Evolutionary conservation across 2,329 filamentous ascomycete species (phyloP), one percentile per base, ranked within the genome.

Genomic region (Phialophora chinensis): DNA sequence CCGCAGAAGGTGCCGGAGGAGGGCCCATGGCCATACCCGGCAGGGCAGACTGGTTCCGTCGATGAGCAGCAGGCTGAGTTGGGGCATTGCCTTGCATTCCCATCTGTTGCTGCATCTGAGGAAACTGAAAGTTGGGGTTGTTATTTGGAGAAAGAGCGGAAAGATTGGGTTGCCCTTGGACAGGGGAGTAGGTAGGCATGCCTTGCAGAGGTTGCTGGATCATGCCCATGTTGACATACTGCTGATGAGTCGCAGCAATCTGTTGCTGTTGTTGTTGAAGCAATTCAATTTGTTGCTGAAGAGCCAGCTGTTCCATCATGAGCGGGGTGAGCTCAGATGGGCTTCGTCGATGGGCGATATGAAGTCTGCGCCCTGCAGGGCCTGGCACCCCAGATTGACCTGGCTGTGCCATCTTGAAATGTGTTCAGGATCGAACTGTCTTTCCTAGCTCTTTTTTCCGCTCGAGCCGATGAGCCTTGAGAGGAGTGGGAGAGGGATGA

Each of bases 241-340:
- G 94, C 81, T 97, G 93, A 77, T 97, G 93, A 71, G 92, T 95
- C 74, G 92, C 92, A 81, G 96, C 92, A 77, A 98, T 96, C 79
- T 97, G 93, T 80, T 98, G 93, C 79, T 98, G 95, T 79, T 98
- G 95, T 79, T 97, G 93, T 83, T 98, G 94, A 76, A 98, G 86
- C 77, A 96, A 87, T 82, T 98, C 94, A 77, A 98, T 97, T 82
- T 98, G 94, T 84, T 97, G 94, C 83, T 97, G 93, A 78, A 98
- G 93, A 77, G 92, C 92, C 77, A 97, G 88, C 86, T 97, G 93
- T 84, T 97, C 94, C 91, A 97, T 96, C 91, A 98, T 96, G 80
- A 98, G 84, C 72, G 94, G 95, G 66, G 94, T 98, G 80, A 98
- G 86, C 86, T 98, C 95, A 73, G 95, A 98, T 72, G 94, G 95